Evolutionary conservation across 495 filamentous ascomycete genomes (phyloP).

Genomic region (Aspergillus sparsus): DNA sequence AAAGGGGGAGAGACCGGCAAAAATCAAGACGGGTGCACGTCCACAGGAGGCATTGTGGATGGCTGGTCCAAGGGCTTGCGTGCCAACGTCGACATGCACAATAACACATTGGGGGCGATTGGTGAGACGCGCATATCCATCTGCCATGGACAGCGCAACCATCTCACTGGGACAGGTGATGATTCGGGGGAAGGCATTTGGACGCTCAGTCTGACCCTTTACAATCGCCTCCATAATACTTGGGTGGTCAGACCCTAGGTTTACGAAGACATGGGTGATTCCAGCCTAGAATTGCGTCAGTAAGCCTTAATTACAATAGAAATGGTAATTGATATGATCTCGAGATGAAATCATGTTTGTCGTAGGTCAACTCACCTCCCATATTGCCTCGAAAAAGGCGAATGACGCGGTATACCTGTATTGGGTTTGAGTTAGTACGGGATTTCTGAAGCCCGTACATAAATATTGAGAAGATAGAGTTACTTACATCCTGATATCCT

Average conservation of each 20-base stretch:
- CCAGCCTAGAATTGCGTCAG: constrained; percentile 54
- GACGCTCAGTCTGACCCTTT: constrained; percentile 63
- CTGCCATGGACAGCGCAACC: constrained; percentile 91
- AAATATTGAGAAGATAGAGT: too few species aligned
- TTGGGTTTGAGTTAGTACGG: background rate
- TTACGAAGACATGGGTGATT: constrained; percentile 78
- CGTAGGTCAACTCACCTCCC: constrained; percentile 34
- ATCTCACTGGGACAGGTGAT: constrained; percentile 94
- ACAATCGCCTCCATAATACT: constrained; percentile 89
- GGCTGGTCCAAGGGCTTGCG: constrained; percentile 82
- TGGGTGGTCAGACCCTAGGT: constrained; percentile 85
- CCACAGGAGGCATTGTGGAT: constrained; percentile 84
- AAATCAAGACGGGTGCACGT: constrained; percentile 79
- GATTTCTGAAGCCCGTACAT: too few species aligned
- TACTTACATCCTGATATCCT: too few species aligned
- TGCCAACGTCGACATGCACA: constrained; percentile 91
- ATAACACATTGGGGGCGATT: constrained; percentile 82
- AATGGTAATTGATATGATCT: too few species aligned
- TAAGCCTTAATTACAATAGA: too few species aligned
- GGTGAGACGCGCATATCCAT: constrained; percentile 83
- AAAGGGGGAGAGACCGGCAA: constrained; percentile 82
- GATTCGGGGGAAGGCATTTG: constrained; percentile 70
- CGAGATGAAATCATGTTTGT: too few species aligned
- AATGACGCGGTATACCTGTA: constrained; percentile 61
- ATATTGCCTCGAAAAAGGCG: constrained; percentile 85